phyloP scores from a whole-genome alignment of 345 rosid species.

The Populus ilicifolia region DNA sequence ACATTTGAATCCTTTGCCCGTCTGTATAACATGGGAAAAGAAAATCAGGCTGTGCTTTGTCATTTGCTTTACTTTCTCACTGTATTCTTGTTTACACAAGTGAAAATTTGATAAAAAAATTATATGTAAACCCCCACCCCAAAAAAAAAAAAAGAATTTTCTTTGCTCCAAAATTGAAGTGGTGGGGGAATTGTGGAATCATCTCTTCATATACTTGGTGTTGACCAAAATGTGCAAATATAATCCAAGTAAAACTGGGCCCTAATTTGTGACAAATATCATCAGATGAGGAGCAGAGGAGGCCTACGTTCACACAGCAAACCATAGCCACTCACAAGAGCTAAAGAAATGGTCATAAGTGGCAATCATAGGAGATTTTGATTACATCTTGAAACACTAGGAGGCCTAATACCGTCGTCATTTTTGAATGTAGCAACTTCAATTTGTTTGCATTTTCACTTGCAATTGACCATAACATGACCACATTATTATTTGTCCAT shows the following conservation, averaged over 20 bases:
- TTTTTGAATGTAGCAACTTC: constrained; percentile 18
- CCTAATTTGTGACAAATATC: constrained; percentile 2
- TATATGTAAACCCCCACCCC: too few species aligned
- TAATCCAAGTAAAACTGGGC: constrained; percentile 9
- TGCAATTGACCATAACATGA: background rate
- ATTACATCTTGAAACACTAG: constrained; percentile 3
- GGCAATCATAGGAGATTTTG: constrained; percentile 20
- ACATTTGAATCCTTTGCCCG: background rate
- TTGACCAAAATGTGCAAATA: constrained; percentile 8
- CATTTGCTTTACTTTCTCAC: background rate
- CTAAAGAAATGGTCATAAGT: constrained; percentile 17
- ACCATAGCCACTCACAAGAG: constrained; percentile 10
- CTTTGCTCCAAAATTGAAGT: background rate
- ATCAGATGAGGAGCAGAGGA: background rate
- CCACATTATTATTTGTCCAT: background rate
- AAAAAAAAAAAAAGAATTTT: background rate
- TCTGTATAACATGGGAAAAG: background rate
- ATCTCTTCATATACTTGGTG: constrained; percentile 1
- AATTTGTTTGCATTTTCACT: background rate
- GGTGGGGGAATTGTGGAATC: constrained; percentile 17
- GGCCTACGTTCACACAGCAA: constrained; percentile 8
- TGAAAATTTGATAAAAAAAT: too few species aligned
- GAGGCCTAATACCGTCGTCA: constrained; percentile 4
- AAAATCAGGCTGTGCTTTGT: background rate
- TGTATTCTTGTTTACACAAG: background rate